These are phyloP conservation scores for Tolypocladium guangdongense DNA, from an alignment of 2,329 filamentous ascomycete genomes.

Conservation along the genomic window DNA sequence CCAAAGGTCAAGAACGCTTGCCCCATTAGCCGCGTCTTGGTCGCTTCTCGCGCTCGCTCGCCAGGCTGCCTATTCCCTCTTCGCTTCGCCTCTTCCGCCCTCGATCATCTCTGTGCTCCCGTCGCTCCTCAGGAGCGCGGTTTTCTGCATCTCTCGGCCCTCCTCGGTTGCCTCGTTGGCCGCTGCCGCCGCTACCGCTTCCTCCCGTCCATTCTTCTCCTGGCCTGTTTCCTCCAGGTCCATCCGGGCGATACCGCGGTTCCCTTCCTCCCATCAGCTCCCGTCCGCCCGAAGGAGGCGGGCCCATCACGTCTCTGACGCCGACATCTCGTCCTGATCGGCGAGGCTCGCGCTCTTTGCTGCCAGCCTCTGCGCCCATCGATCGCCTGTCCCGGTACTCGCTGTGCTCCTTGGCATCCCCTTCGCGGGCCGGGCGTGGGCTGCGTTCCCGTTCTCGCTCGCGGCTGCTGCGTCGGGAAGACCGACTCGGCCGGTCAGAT, in stretches of 20 bases:
- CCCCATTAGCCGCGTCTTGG: conserved; percentile 24
- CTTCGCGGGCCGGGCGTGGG: conserved; percentile 24
- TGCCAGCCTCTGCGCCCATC: conserved; percentile 15
- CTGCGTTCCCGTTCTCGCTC: conserved; percentile 40
- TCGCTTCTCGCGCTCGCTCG: conserved; percentile 42
- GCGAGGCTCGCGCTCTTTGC: conserved; percentile 22
- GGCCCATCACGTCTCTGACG: conserved; percentile 18
- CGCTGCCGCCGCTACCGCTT: conserved; percentile 14
- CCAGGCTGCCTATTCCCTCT: conserved; percentile 28
- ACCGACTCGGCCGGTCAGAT: conserved; percentile 26
- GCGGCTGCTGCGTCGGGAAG: conserved; percentile 37
- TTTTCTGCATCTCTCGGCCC: conserved; percentile 20
- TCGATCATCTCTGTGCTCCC: conserved; percentile 23
- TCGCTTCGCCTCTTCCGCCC: conserved; percentile 33
- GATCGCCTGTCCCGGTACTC: conserved; percentile 34
- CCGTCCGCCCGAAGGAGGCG: conserved; percentile 16
- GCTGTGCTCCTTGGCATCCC: conserved; percentile 32
- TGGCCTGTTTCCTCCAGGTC: conserved; percentile 4
- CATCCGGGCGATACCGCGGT: conserved; percentile 19
- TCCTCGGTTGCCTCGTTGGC: conserved; percentile 23
- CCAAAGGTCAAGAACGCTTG: neutral
- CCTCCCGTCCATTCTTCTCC: conserved; percentile 10
- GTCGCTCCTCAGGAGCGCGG: conserved; percentile 21
- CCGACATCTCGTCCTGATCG: conserved; percentile 15
- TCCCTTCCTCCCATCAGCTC: conserved; percentile 20